Evolutionary conservation across 2,329 filamentous ascomycete species (phyloP).

Genomic region (Hypoxylon sp.): DNA sequence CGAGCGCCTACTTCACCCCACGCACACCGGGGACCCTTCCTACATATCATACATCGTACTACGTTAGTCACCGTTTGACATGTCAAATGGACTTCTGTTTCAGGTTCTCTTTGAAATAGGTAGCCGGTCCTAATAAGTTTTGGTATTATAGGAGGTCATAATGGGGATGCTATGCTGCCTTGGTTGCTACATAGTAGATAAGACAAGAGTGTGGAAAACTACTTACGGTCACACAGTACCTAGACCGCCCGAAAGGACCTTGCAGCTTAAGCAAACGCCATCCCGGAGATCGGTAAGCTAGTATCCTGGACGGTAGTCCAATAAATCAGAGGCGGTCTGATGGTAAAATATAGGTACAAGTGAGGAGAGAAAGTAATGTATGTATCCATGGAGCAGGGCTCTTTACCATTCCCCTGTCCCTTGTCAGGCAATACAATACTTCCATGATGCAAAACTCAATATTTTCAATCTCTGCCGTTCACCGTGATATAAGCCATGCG

Average conservation of each 20-base stretch:
- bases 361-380: too few relatives aligned
- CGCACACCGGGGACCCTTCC: constrained; percentile 5
- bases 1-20: constrained; percentile 7
- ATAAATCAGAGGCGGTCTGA: constrained; percentile 14
- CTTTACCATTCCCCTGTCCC: constrained; percentile 11
- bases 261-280: constrained; percentile 25
- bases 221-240: too few relatives aligned
- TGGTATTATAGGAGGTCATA: constrained; percentile 5
- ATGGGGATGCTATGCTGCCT: constrained; percentile 3
- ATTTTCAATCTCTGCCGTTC: too few relatives aligned
- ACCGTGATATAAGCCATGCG: too few relatives aligned
- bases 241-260: constrained; percentile 18
- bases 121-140: background rate
- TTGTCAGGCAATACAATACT: too few relatives aligned
- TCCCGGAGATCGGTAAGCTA: constrained; percentile 19
- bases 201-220: too few relatives aligned
- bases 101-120: background rate
- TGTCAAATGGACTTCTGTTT: constrained; percentile 1
- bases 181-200: too few relatives aligned
- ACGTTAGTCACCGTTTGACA: constrained; percentile 1
- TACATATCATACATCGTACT: too few relatives aligned
- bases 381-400: background rate
- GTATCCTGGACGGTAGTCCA: constrained; percentile 9
- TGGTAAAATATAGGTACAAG: too few relatives aligned
- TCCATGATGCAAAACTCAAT: too few relatives aligned